phyloP scores from a whole-genome alignment of 2,329 filamentous ascomycete species.

The Fusarium piperis region DNA sequence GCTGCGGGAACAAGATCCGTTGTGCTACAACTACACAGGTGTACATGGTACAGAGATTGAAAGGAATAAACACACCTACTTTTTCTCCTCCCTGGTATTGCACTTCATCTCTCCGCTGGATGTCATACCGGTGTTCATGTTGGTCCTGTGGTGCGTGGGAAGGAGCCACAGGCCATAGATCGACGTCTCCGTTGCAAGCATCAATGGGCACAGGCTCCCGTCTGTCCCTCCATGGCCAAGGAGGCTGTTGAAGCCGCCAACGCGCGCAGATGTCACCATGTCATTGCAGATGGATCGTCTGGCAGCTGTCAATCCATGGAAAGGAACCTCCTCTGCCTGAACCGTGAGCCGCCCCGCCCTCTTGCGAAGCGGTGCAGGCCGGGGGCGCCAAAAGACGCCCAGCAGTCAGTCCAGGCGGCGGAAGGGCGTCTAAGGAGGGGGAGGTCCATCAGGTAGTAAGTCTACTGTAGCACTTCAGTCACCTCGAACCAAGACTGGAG shows the following conservation, averaged over 20 bases:
- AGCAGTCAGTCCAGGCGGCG: background rate
- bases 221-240: background rate
- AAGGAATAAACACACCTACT: background rate
- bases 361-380: background rate
- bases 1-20: background rate
- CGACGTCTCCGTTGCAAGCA: background rate
- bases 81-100: background rate
- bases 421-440: background rate
- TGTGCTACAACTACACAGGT: background rate
- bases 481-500: background rate
- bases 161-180: background rate
- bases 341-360: background rate
- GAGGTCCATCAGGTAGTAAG: background rate
- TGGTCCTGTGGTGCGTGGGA: background rate
- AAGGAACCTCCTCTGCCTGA: background rate
- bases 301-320: background rate
- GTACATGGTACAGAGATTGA: background rate
- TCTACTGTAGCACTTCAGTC: background rate
- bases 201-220: background rate
- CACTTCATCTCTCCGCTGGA: background rate
- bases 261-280: background rate
- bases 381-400: background rate
- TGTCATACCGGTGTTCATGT: background rate
- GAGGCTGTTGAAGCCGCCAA: background rate
- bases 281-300: background rate